Percentiles rank a stretch among this genome's conserved stretches.
These are phyloP conservation scores for Darksidea phi DNA, from an alignment of 495 filamentous ascomycete genomes.

Conservation along the genomic window DNA sequence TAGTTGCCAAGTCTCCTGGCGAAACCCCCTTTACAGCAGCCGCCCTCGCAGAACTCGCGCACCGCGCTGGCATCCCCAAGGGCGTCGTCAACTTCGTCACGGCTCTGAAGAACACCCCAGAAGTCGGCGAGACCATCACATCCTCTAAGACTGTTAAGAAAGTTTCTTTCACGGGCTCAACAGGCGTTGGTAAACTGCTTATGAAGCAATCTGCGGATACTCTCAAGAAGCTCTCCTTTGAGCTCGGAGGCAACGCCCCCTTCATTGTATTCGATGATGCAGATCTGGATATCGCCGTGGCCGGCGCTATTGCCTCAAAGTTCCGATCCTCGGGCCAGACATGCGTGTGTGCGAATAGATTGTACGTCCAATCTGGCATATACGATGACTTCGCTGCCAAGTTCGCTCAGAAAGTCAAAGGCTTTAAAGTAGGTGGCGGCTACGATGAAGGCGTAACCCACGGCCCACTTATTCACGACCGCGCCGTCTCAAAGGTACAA, in stretches of 20 bases:
- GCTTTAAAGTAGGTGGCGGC: slow-evolving; percentile 48
- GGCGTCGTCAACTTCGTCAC: slow-evolving; percentile 62
- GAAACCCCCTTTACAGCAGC: slow-evolving; percentile 61
- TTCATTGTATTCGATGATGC: slow-evolving; percentile 75
- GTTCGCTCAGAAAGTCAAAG: slow-evolving; percentile 45
- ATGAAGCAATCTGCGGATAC: slow-evolving; percentile 59
- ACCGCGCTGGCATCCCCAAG: slow-evolving; percentile 58
- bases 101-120: slow-evolving; percentile 61
- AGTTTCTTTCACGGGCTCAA: slow-evolving; percentile 72
- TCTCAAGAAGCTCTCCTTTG: slow-evolving; percentile 70
- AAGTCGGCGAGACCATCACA: slow-evolving; percentile 64
- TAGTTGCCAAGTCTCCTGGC: slow-evolving; percentile 66
- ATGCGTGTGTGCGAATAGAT: slow-evolving; percentile 70
- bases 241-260: slow-evolving; percentile 74
- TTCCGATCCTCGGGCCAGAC: slow-evolving; percentile 71
- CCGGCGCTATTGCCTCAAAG: slow-evolving; percentile 60
- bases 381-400: slow-evolving; percentile 48
- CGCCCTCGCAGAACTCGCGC: slow-evolving; percentile 57
- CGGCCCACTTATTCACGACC: slow-evolving; percentile 49
- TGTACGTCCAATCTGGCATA: slow-evolving; percentile 62
- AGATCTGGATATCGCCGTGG: slow-evolving; percentile 61
- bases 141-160: slow-evolving; percentile 65
- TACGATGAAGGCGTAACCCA: slow-evolving; percentile 47
- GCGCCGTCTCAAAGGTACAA: slow-evolving; percentile 45
- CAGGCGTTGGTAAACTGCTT: slow-evolving; percentile 62